A percentile compares a stretch with the other conserved stretches of the same genome.
These are phyloP conservation scores for Mycena sp. DNA, from an alignment of 1,284 basidiomycete species.

Conservation along the genomic window DNA sequence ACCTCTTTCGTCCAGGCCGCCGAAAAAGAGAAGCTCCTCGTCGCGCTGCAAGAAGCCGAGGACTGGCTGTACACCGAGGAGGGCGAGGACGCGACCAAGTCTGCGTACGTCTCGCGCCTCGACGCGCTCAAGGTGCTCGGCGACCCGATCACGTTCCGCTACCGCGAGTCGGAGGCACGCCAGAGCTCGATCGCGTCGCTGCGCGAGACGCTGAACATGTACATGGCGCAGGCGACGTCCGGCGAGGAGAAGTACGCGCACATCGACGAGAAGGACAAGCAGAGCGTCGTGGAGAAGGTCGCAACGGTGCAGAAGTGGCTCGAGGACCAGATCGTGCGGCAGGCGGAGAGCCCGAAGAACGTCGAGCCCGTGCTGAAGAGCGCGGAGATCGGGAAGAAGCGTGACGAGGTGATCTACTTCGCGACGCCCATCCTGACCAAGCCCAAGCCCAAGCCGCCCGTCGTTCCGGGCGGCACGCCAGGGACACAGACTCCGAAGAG, in stretches of 20 bases:
- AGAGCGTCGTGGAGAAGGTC: constrained; percentile 81
- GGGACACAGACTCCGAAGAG: constrained; percentile 74
- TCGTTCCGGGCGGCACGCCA: constrained; percentile 51
- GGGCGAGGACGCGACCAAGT: constrained; percentile 94
- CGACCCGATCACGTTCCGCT: constrained; percentile 85
- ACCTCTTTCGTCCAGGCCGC: constrained; percentile 73
- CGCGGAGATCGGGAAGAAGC: constrained; percentile 86
- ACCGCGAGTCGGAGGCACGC: constrained; percentile 84
- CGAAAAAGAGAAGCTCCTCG: constrained; percentile 83
- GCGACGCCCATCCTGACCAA: constrained; percentile 85
- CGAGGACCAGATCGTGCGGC: constrained; percentile 87
- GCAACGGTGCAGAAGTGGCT: constrained; percentile 93
- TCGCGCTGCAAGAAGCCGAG: constrained; percentile 79
- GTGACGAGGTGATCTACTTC: constrained; percentile 89
- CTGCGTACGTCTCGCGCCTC: constrained; percentile 84
- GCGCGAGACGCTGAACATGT: constrained; percentile 87
- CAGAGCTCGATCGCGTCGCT: constrained; percentile 75
- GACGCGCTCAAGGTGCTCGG: constrained; percentile 85
- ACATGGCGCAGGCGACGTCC: constrained; percentile 83
- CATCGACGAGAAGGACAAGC: constrained; percentile 89
- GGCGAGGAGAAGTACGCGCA: constrained; percentile 87
- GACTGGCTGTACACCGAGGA: constrained; percentile 97
- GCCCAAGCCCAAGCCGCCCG: constrained; percentile 85
- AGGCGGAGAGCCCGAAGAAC: constrained; percentile 88
- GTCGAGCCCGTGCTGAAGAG: constrained; percentile 84